Evolutionary conservation across 768 basidiomycete genomes (phyloP).

Genomic region (Hypsizygus marmoreus): DNA sequence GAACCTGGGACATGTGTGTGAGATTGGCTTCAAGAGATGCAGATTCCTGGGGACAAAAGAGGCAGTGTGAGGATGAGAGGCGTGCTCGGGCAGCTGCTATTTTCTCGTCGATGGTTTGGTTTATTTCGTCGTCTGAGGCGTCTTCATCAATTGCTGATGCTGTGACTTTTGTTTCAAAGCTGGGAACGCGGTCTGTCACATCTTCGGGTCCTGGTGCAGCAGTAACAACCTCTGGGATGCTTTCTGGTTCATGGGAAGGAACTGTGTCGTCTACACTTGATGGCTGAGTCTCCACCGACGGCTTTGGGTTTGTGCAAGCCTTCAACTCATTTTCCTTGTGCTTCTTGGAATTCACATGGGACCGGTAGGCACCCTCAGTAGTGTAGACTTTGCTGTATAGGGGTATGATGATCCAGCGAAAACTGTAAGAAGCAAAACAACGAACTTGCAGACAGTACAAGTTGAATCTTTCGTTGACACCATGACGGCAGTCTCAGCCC

Average conservation of each 20-base stretch:
- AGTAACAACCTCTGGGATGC: slow-evolving; percentile 9
- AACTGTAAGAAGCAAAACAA: slow-evolving; percentile 15
- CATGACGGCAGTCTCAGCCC: slow-evolving; percentile 71
- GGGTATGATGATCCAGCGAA: slow-evolving; percentile 3
- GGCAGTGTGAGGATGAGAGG: slow-evolving; percentile 68
- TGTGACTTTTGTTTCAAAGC: slow-evolving; percentile 13
- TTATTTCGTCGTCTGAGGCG: slow-evolving; percentile 48
- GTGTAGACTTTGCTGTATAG: slow-evolving; percentile 79
- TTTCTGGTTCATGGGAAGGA: background rate
- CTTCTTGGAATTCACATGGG: slow-evolving; percentile 87
- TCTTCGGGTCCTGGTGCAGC: slow-evolving; percentile 19
- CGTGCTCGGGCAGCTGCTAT: slow-evolving; percentile 70
- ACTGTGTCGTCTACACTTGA: background rate
- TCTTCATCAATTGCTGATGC: slow-evolving; percentile 28
- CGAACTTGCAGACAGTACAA: slow-evolving; percentile 87
- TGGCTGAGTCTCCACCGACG: background rate
- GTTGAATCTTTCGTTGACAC: slow-evolving; percentile 57
- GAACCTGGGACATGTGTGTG: slow-evolving; percentile 81
- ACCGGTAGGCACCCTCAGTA: slow-evolving; percentile 84
- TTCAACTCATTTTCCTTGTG: slow-evolving; percentile 80
- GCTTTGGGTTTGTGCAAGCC: slow-evolving; percentile 26
- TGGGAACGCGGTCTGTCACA: slow-evolving; percentile 10
- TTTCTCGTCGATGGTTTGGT: slow-evolving; percentile 68
- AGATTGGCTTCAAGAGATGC: slow-evolving; percentile 65
- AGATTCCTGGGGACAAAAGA: slow-evolving; percentile 74